Percentiles rank a stretch among this genome's conserved stretches.
Conservation (phyloP, 768 basidiomycete genomes). For the Boletus sp. region DNA sequence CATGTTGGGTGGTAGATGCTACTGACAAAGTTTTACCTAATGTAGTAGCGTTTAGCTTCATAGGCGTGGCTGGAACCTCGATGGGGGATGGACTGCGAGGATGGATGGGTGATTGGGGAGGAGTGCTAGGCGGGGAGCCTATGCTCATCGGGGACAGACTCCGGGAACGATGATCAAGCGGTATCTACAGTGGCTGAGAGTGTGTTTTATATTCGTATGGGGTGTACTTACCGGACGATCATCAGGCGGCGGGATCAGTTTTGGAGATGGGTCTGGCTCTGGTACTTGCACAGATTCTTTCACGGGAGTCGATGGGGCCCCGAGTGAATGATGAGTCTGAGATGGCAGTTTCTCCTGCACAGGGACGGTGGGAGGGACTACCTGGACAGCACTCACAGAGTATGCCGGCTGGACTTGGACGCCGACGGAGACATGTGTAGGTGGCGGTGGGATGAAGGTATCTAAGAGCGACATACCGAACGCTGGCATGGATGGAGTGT, state of each 20-base stretch:
- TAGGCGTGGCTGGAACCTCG: constrained; percentile 4
- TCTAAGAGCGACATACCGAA: constrained; percentile 31
- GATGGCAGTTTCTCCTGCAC: constrained; percentile 9
- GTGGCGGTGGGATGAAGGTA: constrained; percentile 19
- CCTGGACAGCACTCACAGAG: constrained; percentile 39
- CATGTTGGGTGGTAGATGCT: constrained; percentile 17
- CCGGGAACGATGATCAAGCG: constrained; percentile 33
- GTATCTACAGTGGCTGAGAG: constrained; percentile 33
- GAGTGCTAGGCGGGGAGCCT: constrained; percentile 44
- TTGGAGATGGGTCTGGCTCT: constrained; percentile 8
- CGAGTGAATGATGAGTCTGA: constrained; percentile 2
- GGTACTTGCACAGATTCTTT: constrained; percentile 7
- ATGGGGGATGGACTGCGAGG: constrained; percentile 1
- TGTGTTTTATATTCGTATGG: background rate
- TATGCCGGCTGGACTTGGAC: constrained; percentile 41
- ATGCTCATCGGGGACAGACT: constrained; percentile 64
- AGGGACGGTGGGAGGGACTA: constrained; percentile 19
- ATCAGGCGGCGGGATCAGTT: constrained; percentile 13
- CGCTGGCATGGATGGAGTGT: constrained; percentile 19
- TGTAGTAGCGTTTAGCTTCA: constrained; percentile 1
- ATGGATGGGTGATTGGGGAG: constrained; percentile 24
- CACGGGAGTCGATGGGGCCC: constrained; percentile 10
- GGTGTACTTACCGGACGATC: constrained; percentile 21
- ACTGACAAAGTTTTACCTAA: constrained; percentile 9
- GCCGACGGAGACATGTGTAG: constrained; percentile 40